Evolutionary conservation across 345 rosid genomes (phyloP).

Genomic region (Boechera divaricarpa): DNA sequence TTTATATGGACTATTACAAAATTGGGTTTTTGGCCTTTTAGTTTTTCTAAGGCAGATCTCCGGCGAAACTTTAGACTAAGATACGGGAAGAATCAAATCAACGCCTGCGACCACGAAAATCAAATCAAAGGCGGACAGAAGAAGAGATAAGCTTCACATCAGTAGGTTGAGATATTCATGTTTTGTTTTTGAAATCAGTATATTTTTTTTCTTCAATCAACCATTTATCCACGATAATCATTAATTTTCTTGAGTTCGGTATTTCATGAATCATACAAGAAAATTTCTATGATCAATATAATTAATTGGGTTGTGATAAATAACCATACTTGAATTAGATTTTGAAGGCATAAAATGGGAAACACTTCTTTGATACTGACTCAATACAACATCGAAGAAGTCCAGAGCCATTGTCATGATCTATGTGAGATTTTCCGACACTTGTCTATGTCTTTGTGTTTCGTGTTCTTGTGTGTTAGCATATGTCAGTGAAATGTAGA

Average conservation of each 20-base stretch:
- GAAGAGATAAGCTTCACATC: slow-evolving; percentile 27
- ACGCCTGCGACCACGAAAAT: slow-evolving; percentile 23
- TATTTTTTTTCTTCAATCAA: too few species aligned
- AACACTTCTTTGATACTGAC: too few species aligned
- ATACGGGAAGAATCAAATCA: slow-evolving; percentile 28
- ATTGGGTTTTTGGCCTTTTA: background rate
- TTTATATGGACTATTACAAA: background rate
- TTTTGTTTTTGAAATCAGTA: background rate
- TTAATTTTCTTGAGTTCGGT: too few species aligned
- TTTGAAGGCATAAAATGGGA: too few species aligned
- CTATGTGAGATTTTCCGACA: too few species aligned
- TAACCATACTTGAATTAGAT: background rate
- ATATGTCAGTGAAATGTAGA: too few species aligned
- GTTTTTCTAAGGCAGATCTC: background rate
- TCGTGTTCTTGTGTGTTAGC: too few species aligned
- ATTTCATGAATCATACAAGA: background rate
- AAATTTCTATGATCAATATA: slow-evolving; percentile 1
- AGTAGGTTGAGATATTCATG: slow-evolving; percentile 13
- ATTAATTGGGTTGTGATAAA: slow-evolving; percentile 14
- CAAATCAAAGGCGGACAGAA: background rate
- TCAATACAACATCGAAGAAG: too few species aligned
- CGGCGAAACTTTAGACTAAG: background rate
- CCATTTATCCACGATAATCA: too few species aligned
- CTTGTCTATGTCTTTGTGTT: too few species aligned
- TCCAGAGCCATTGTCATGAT: too few species aligned